A percentile compares a stretch with the other conserved stretches of the same genome.
Conservation (phyloP, 768 basidiomycete genomes). For the Suillus occidentalis region DNA sequence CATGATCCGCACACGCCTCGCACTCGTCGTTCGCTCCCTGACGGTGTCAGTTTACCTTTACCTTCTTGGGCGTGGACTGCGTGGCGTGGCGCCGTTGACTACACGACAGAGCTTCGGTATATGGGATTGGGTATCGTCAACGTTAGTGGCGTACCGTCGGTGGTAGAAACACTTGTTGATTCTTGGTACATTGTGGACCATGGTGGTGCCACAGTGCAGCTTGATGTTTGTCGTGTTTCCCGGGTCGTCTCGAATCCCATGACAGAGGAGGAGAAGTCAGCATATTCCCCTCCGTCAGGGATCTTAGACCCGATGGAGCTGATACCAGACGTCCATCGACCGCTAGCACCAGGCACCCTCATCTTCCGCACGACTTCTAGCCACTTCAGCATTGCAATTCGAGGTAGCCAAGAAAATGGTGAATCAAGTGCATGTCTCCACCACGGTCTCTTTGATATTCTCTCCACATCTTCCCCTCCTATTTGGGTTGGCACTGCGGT, state of each 20-base stretch:
- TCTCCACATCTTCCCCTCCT: background rate
- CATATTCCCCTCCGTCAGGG: background rate
- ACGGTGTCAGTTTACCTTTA: background rate
- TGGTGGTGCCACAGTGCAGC: conserved; percentile 9
- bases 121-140: background rate
- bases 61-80: conserved; percentile 31
- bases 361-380: background rate
- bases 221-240: conserved; percentile 12
- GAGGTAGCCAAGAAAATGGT: background rate
- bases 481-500: conserved; percentile 1
- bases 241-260: background rate
- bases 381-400: background rate
- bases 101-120: background rate
- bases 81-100: conserved; percentile 20
- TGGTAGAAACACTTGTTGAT: conserved; percentile 21
- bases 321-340: background rate
- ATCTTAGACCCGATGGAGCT: background rate
- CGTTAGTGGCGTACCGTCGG: conserved; percentile 6
- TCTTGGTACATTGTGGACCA: conserved; percentile 20
- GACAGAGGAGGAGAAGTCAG: background rate
- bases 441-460: background rate
- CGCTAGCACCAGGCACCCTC: background rate
- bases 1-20: conserved; percentile 14
- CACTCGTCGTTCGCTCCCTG: conserved; percentile 10
- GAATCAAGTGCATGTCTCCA: background rate